Conservation (phyloP, 2,329 filamentous ascomycete genomes). For the Chalaropsis ovoidea region DNA sequence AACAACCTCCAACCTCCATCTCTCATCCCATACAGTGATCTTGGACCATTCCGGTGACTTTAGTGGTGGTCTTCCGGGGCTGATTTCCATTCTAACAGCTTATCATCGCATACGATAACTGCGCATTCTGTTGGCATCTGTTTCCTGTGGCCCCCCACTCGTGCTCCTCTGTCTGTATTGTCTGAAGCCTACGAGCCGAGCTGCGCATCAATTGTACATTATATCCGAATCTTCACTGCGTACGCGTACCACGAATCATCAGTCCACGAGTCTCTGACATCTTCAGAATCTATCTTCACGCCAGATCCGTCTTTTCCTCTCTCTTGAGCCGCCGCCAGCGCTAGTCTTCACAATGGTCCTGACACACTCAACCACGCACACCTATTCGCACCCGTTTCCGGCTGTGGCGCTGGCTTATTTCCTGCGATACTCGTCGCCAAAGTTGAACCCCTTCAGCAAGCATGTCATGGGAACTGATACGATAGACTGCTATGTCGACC, state of each 20-base stretch:
- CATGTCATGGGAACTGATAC: constrained; percentile 79
- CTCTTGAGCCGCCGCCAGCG: neutral
- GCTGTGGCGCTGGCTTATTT: constrained; percentile 84
- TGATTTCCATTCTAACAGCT: neutral
- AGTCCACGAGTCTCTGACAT: neutral
- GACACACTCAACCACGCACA: constrained; percentile 56
- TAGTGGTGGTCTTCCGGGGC: neutral
- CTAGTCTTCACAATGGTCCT: constrained; percentile 45
- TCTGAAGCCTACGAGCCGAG: constrained; percentile 1
- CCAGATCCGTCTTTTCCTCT: neutral
- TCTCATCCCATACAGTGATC: neutral
- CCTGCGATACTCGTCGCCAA: constrained; percentile 65
- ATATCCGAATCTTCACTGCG: neutral
- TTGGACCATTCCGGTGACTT: neutral
- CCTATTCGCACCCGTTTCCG: constrained; percentile 71
- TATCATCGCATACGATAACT: neutral
- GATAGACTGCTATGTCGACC: constrained; percentile 63
- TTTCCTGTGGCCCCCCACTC: neutral
- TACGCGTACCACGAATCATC: neutral
- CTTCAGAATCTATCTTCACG: neutral
- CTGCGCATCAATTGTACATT: neutral
- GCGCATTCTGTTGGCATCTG: neutral
- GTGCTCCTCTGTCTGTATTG: neutral
- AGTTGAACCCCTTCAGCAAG: constrained; percentile 65
- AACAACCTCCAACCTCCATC: neutral